Evolutionary conservation across 2,329 filamentous ascomycete genomes (phyloP), one percentile per base, ranked within the genome.

Genomic region (Coniochaeta sp.): DNA sequence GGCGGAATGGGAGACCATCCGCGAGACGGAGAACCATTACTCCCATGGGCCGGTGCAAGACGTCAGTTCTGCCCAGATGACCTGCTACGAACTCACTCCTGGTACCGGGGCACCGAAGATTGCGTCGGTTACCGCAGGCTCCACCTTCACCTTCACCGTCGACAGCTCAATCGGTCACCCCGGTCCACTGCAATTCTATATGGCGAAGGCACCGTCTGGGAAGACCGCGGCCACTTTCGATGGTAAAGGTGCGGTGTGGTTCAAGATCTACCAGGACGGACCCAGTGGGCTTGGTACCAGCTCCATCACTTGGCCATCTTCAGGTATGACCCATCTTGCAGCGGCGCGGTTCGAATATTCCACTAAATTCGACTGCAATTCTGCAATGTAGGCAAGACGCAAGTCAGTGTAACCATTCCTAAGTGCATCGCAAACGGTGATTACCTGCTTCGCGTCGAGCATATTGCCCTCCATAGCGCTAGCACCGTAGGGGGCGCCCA

Each of bases 11-110:
- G 70, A 67, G 14, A 64, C 68, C 9, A 70, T 78, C 54, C 74
- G 77, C 50, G 70, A 73, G 65, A 78, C 77, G 38, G 73, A 74
- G 59, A 78, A 79, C 69, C 76, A 73, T 64, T 76, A 77, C 65
- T 72, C 68, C 59, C 77, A 77, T 65, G 70, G 69, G 12, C 76
- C 76, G 24, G 74, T 78, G 9, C 72, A 70, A 1, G 73, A 76
- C 59, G 75, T 78, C 26, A 71, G 62, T 22, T 75, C 72, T 26
- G 57, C 70, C 0, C 70, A 71, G 44, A 77, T 78, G 70, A 74
- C 74, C 16, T 78, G 76, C 69, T 78, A 74, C 68, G 68, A 78
- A 67, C 64, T 60, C 11, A 64, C 62, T 9, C 57, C 68, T 0
- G 74, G 73, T 59, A 67, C 66, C 31, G 73, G 64, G 26, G 70